Conservation (phyloP, 257 asterid species). For the Jaltomata sinuosa region DNA sequence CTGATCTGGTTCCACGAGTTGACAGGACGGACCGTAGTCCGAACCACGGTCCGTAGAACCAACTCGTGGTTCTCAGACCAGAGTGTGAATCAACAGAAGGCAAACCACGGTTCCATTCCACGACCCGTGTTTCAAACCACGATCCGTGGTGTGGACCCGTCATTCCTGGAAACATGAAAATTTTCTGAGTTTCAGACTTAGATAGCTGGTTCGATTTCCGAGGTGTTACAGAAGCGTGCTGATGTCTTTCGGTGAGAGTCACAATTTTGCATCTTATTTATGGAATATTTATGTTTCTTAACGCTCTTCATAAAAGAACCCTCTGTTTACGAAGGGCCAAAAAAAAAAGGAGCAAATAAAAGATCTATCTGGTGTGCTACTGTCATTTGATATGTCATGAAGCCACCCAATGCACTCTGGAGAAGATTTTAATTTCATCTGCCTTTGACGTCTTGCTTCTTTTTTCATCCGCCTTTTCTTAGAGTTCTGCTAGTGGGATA, state of each 20-base stretch:
- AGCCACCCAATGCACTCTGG: background rate
- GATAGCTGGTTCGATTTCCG: too few species aligned
- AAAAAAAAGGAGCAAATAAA: background rate
- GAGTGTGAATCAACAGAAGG: too few species aligned
- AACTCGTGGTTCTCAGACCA: too few species aligned
- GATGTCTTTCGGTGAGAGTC: background rate
- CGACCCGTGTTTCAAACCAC: too few species aligned
- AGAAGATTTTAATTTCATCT: background rate
- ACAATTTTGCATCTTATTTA: background rate
- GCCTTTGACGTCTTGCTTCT: background rate
- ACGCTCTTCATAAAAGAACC: background rate
- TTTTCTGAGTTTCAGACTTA: too few species aligned
- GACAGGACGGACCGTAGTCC: too few species aligned
- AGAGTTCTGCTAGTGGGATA: background rate
- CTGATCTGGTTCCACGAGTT: too few species aligned
- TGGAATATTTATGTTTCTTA: background rate
- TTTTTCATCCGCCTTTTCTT: background rate
- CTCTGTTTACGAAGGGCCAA: background rate
- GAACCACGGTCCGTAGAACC: too few species aligned
- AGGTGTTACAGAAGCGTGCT: too few species aligned
- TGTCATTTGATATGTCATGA: background rate
- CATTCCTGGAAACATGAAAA: too few species aligned
- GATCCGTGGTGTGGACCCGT: too few species aligned
- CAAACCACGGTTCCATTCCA: too few species aligned
- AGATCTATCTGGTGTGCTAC: background rate